Evolutionary conservation across 2,329 filamentous ascomycete species (phyloP), one percentile per base, ranked within the genome.

Genomic region (Curvularia hawaiiensis): DNA sequence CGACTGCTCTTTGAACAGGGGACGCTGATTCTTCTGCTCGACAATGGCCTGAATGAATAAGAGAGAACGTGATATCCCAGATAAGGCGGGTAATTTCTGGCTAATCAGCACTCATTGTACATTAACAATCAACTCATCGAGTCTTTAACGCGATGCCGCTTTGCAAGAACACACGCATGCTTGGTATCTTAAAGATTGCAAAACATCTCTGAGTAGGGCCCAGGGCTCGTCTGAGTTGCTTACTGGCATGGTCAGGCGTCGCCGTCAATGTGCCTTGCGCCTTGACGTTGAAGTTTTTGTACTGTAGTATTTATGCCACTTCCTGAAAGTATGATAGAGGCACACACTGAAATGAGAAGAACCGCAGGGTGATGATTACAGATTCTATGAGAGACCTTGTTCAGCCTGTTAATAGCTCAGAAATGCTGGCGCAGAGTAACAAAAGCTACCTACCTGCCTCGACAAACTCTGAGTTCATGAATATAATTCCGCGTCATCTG

Each of bases 221-320:
- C 11, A 56, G 46, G 16, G 56, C 52, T 14, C 65, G 63, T 18
- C 16, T 2, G 38, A 3, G n/a, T 5, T 67, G 65, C 46, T 62
- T 47, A 4, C 45, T 43, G 7, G 31, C 33, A 26, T 31, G 6
- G 30, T 38, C 6, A 44, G 38, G 11, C 26, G 24, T 28, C 50
- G 33, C 7, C 50, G 58, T 18, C 60, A 61, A 9, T 66, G 65
- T 35, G 63, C 60, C 24, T 51, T 63, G 39, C 48, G 64, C 7
- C 53, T 62, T 14, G 55, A 58, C 2, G 24, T 67, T 14, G 33
- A 26, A 58, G 60, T 10, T 43, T 51, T 3, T 52, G 49, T 11
- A 64, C 52, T 1, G 48, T 65, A 2, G 46, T 65, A n/a, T 64
- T 64, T 39, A 12, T 65, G 47, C 63, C 65, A 6, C 50, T 64